phyloP scores from a whole-genome alignment of 306 rosid genomes.

The Ziziphus jujuba region DNA sequence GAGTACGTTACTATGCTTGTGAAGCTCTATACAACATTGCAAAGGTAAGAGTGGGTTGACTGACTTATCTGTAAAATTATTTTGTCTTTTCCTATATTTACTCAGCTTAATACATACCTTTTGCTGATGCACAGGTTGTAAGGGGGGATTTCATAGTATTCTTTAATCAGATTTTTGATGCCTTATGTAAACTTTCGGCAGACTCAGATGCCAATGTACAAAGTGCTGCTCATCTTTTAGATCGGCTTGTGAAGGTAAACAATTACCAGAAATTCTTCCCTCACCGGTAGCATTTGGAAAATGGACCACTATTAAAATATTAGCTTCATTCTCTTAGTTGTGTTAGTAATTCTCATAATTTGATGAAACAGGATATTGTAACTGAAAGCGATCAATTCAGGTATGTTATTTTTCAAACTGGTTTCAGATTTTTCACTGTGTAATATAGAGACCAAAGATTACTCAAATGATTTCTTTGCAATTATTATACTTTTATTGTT shows the following conservation, averaged over 20 bases:
- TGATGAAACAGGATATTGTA: constrained; percentile 88
- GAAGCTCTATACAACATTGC: constrained; percentile 97
- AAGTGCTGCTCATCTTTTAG: constrained; percentile 98
- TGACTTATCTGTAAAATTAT: constrained; percentile 21
- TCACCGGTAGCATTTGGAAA: constrained; percentile 7
- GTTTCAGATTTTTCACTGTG: constrained; percentile 21
- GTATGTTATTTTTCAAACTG: constrained; percentile 42
- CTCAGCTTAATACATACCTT: constrained; percentile 31
- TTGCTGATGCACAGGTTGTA: constrained; percentile 70
- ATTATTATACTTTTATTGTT: constrained; percentile 18
- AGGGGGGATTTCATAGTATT: constrained; percentile 96
- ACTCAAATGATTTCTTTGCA: neutral
- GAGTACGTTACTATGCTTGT: constrained; percentile 99
- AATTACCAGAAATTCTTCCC: constrained; percentile 2
- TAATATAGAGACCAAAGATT: constrained; percentile 15
- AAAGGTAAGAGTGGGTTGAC: constrained; percentile 60
- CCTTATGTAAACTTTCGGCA: constrained; percentile 96
- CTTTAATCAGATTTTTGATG: constrained; percentile 97
- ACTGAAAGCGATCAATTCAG: constrained; percentile 99
- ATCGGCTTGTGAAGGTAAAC: constrained; percentile 92
- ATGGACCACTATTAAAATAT: constrained; percentile 3
- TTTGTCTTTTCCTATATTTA: constrained; percentile 18
- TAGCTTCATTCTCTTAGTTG: constrained; percentile 17
- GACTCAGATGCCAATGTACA: constrained; percentile 95
- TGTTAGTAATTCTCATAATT: constrained; percentile 33